Base-by-base conservation (phyloP, 495 filamentous ascomycete species). In the Tirmania nivea region DNA sequence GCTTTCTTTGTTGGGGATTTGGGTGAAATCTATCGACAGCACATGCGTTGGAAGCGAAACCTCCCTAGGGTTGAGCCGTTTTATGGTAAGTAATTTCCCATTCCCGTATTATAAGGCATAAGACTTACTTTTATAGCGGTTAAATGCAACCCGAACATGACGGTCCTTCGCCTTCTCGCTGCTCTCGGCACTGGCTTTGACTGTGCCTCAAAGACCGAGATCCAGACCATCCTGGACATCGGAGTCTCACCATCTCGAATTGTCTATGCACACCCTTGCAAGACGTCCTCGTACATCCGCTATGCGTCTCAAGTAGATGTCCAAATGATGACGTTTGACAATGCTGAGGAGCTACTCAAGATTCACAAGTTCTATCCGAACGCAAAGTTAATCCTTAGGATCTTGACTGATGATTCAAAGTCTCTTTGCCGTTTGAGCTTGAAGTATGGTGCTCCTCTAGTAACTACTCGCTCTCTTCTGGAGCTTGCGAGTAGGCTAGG, bases 281-380 rank as follows among this genome's bases (percentile, higher is more conserved):
- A 96, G 76, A 95, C 90, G 63, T 93, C 92, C 69, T 94, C 88
- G 39, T 94, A 95, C 69, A 73, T 96, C 56, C 84, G 87, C 60
- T 93, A 84, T 61, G 89, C 89, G 52, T 76, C 80, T 54, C 75
- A 78, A 65, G 67, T 81, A 53, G 82, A 79, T 55, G 89, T 99
- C 61, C 92, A 85, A 71, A 86, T 94, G 73, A 96, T 99, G 87
- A 96, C 90, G 10, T 95, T 96, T 61, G 90, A 99, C 72, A 95
- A 96, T 60, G 78, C 86, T 57, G 90, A 96, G 63, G 92, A 99
- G 71, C 77, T 99, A 35, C 85, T 89, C 76, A 96, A 99, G 75
- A 90, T 92, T 68, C 89, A 92, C 65, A 78, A 83, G 58, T 75
- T 85, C 56, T 94, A 76, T 63, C 92, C 90, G 10, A 79, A 77